Base-by-base conservation (phyloP, 2,329 filamentous ascomycete species). In the Phyllosticta citriasiana region DNA sequence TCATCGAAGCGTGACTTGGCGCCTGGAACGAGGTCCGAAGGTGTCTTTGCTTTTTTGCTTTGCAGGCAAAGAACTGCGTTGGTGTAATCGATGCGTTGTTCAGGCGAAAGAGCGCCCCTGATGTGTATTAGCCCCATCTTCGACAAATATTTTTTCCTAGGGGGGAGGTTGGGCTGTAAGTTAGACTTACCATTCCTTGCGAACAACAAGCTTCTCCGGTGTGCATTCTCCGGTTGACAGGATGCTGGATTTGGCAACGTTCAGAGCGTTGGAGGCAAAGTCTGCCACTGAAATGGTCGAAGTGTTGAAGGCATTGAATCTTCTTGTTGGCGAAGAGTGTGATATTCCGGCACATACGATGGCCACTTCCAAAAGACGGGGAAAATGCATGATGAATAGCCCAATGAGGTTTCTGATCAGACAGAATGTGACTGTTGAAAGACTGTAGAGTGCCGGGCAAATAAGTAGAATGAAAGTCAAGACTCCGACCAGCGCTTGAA, bases 1-100 rank as follows among this genome's bases (percentile, higher is more conserved):
- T 74, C 72, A 62, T 75, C 73, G 57, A 70, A 73, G 8, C 72
- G 67, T 27, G 68, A 70, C 54, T 68, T 71, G 2, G 68, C 72
- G 53, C 72, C 73, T 2, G 72, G 66, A 2, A 69, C 66, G 7
- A 69, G 52, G 1, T 63, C 62, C 1, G 66, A 63, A 7, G 70
- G 71, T 2, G 71, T 73, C 33, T 68, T 69, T 10, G 68, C 61
- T 9, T 67, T 64, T 65, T 70, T 72, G 22, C 62, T 64, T n/a
- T 68, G 65, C 1, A 74, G 59, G 56, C 73, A 75, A 30, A 71
- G 65, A 5, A 74, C 72, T 4, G 73, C 73, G 24, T 69, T 61
- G 50, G 69, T 73, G 62, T 74, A 75, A 2, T 69, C 63, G 60
- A 69, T 72, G 59, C 69, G 69, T 57, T 74, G 70, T 55, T 62